phyloP scores from a whole-genome alignment of 148 eudicot species.

The Diospyros kaki region DNA sequence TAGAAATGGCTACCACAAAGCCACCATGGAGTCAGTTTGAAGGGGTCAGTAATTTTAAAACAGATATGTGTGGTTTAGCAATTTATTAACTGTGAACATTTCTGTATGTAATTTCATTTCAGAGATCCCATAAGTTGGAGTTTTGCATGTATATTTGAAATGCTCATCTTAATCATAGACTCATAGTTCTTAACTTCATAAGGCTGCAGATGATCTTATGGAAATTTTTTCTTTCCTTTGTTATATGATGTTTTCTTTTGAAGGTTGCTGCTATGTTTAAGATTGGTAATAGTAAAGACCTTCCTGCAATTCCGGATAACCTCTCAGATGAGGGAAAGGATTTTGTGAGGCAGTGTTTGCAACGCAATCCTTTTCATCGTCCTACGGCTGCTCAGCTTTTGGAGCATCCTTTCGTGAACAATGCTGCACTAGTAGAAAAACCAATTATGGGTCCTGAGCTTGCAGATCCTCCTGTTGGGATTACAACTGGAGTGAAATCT shows the following conservation, averaged over 20 bases:
- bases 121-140: background rate
- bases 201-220: background rate
- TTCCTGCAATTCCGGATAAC: constrained; percentile 80
- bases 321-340: constrained; percentile 92
- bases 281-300: constrained; percentile 90
- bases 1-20: constrained; percentile 92
- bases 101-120: background rate
- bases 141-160: background rate
- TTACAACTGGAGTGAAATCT: constrained; percentile 42
- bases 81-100: background rate
- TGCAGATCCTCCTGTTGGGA: constrained; percentile 38
- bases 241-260: constrained; percentile 9
- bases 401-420: constrained; percentile 80
- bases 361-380: constrained; percentile 68
- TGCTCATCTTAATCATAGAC: background rate
- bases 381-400: constrained; percentile 75
- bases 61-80: too few species aligned
- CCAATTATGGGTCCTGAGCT: constrained; percentile 42
- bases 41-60: constrained; percentile 56
- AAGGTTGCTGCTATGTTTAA: constrained; percentile 97
- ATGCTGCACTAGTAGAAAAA: constrained; percentile 61
- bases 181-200: background rate
- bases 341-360: constrained; percentile 79
- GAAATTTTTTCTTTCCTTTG: background rate
- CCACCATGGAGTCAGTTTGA: constrained; percentile 99